Evolutionary conservation across 176 grass and related monocot genomes (phyloP).

Genomic region (Phoenix roebelenii): DNA sequence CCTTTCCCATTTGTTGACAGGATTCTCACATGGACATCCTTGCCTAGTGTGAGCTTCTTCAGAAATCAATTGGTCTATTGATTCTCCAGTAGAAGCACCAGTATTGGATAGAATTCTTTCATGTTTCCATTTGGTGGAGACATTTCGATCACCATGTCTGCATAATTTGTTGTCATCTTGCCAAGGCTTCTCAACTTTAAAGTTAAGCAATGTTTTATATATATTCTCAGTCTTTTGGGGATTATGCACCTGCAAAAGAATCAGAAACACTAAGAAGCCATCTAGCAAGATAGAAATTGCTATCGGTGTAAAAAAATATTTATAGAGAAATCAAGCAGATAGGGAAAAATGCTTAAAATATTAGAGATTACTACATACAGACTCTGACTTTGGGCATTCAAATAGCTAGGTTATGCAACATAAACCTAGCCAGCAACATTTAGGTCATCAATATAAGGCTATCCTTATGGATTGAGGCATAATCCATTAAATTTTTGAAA

Average conservation of each 20-base stretch:
- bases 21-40: neutral
- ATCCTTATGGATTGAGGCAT: too few species aligned
- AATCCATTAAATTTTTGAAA: too few species aligned
- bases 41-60: neutral
- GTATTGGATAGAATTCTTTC: neutral
- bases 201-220: slow-evolving; percentile 7
- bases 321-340: neutral
- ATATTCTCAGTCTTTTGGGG: neutral
- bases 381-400: too few species aligned
- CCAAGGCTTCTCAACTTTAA: neutral
- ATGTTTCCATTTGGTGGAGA: slow-evolving; percentile 5
- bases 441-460: too few species aligned
- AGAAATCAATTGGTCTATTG: neutral
- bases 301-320: neutral
- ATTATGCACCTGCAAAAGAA: slow-evolving; percentile 10
- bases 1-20: neutral
- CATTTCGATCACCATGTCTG: neutral
- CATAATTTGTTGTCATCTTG: neutral
- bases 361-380: too few species aligned
- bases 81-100: neutral
- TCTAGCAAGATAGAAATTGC: neutral
- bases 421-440: too few species aligned
- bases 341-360: neutral
- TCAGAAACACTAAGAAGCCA: neutral
- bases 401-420: too few species aligned